phyloP scores from a whole-genome alignment of 805 yeast species.

The Candida rishiriensis region DNA sequence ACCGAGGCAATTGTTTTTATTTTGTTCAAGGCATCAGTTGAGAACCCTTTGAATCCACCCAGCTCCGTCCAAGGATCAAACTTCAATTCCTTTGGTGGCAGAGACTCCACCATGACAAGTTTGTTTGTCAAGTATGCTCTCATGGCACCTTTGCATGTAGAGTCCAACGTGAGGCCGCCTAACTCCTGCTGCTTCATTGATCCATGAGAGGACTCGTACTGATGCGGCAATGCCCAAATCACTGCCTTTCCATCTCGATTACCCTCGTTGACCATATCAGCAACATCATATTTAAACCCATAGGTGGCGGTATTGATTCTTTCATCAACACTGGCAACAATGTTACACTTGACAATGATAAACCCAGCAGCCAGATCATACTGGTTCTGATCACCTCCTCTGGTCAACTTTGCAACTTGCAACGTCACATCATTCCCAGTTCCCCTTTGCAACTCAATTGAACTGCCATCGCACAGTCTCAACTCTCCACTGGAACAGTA shows the following conservation, averaged over 20 bases:
- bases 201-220: conserved; percentile 34
- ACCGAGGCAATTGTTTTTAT: conserved; percentile 45
- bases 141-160: conserved; percentile 55
- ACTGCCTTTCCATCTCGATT: conserved; percentile 21
- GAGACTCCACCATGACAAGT: conserved; percentile 24
- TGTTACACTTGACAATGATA: conserved; percentile 45
- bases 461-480: conserved; percentile 23
- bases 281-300: conserved; percentile 34
- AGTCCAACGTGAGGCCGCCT: conserved; percentile 34
- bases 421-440: conserved; percentile 36
- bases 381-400: conserved; percentile 30
- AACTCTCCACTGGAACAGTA: conserved; percentile 34
- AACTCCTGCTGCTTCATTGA: conserved; percentile 21
- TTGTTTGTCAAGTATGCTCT: conserved; percentile 36
- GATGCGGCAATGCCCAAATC: conserved; percentile 54
- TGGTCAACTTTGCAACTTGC: conserved; percentile 45
- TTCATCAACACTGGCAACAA: conserved; percentile 35
- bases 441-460: conserved; percentile 31
- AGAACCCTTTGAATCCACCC: conserved; percentile 32
- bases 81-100: conserved; percentile 30
- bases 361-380: conserved; percentile 70
- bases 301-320: conserved; percentile 34
- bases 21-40: conserved; percentile 33
- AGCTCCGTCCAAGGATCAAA: conserved; percentile 59
- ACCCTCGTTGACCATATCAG: conserved; percentile 15